Conservation (phyloP, 768 basidiomycete species). For the Boletus vermiculosoides region DNA sequence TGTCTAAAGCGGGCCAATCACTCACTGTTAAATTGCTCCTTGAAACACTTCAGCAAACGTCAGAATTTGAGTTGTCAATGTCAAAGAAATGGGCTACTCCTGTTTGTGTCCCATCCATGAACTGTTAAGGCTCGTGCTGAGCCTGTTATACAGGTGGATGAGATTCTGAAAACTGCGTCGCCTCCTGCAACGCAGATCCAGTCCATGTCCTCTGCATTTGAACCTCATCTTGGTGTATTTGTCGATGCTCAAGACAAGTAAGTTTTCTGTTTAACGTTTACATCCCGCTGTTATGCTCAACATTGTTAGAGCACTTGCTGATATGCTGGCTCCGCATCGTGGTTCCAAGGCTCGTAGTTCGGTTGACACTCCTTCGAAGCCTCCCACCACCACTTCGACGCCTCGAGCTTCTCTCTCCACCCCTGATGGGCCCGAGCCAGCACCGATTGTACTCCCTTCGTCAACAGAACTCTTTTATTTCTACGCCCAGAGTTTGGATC, state of each 20-base stretch:
- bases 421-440: constrained; percentile 44
- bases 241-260: constrained; percentile 97
- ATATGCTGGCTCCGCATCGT: constrained; percentile 87
- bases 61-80: constrained; percentile 86
- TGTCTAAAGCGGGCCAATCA: constrained; percentile 74
- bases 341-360: constrained; percentile 61
- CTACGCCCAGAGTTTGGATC: constrained; percentile 92
- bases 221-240: constrained; percentile 88
- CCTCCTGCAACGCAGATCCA: constrained; percentile 51
- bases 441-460: constrained; percentile 78
- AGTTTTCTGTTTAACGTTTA: constrained; percentile 31
- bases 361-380: constrained; percentile 50
- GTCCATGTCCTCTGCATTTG: constrained; percentile 86
- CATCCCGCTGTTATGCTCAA: not conserved
- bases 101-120: constrained; percentile 39
- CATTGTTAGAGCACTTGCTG: constrained; percentile 67
- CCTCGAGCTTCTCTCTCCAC: constrained; percentile 39
- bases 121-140: not conserved
- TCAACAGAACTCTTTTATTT: constrained; percentile 98
- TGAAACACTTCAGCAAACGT: constrained; percentile 81
- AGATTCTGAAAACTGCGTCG: constrained; percentile 58
- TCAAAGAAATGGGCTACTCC: constrained; percentile 78
- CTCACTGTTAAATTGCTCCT: constrained; percentile 77
- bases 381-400: constrained; percentile 27
- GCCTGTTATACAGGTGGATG: constrained; percentile 48